Evolutionary conservation across 768 basidiomycete genomes (phyloP).

Genomic region (Suillus discolor): DNA sequence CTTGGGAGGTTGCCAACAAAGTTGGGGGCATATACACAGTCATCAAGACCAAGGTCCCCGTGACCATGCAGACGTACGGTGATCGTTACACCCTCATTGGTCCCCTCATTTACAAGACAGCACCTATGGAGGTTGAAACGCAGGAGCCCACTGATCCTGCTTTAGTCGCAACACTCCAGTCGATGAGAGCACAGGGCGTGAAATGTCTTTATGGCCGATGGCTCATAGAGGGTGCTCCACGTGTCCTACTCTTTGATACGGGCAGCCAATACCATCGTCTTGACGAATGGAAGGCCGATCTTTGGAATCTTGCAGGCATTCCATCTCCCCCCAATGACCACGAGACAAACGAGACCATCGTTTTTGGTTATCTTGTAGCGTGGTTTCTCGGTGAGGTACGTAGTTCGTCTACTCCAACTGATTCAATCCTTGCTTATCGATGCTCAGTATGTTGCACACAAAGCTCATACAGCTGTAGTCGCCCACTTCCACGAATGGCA

Average conservation of each 20-base stretch:
- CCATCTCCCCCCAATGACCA: constrained; percentile 95
- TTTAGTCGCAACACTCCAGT: constrained; percentile 72
- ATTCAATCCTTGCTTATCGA: neutral
- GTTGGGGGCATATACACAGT: constrained; percentile 99
- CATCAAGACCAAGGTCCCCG: constrained; percentile 99
- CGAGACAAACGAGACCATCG: constrained; percentile 97
- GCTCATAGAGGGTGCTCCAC: constrained; percentile 97
- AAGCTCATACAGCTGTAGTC: constrained; percentile 83
- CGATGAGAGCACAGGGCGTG: constrained; percentile 88
- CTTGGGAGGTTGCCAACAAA: constrained; percentile 99
- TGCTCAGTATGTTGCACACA: constrained; percentile 74
- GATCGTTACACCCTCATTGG: constrained; percentile 96
- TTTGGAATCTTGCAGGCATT: constrained; percentile 98
- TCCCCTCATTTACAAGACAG: constrained; percentile 97
- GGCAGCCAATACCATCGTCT: constrained; percentile 83
- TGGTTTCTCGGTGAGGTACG: constrained; percentile 99
- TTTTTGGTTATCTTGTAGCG: constrained; percentile 96
- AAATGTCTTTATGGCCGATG: constrained; percentile 96
- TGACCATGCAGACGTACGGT: constrained; percentile 95
- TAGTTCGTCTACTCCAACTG: constrained; percentile 20
- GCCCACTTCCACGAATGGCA: constrained; percentile 99
- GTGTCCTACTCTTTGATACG: constrained; percentile 95
- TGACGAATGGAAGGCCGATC: constrained; percentile 98
- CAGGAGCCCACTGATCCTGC: constrained; percentile 85
- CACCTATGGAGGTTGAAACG: constrained; percentile 98